phyloP scores from a whole-genome alignment of 2,329 filamentous ascomycete genomes.

The Xylaria sp. region DNA sequence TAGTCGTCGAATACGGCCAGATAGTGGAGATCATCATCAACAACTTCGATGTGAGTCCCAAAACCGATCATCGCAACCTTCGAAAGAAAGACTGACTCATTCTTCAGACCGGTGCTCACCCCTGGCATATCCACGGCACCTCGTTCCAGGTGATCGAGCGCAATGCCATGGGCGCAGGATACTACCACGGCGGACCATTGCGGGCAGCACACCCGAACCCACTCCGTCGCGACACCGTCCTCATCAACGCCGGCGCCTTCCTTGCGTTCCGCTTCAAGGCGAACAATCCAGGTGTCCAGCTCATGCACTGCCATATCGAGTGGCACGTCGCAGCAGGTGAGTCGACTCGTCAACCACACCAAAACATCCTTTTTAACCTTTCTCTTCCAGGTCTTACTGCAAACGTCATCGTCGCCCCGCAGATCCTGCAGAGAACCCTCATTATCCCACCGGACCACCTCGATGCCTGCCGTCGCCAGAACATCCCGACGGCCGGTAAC shows the following conservation, averaged over 20 bases:
- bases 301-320: conserved; percentile 17
- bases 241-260: conserved; percentile 11
- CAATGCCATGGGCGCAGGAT: conserved; percentile 6
- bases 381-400: conserved; percentile 7
- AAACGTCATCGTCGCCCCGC: conserved; percentile 10
- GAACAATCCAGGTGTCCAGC: conserved; percentile 9
- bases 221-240: conserved; percentile 14
- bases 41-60: conserved; percentile 15
- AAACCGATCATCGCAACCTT: neutral
- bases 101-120: conserved; percentile 8
- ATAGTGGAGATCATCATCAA: conserved; percentile 14
- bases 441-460: conserved; percentile 8
- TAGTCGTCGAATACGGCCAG: conserved; percentile 6
- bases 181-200: neutral
- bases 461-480: conserved; percentile 9
- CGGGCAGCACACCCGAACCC: conserved; percentile 8
- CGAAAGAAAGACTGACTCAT: neutral
- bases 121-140: conserved; percentile 13
- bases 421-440: conserved; percentile 8
- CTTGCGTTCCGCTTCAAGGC: conserved; percentile 12
- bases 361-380: neutral
- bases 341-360: neutral
- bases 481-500: conserved; percentile 11
- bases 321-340: conserved; percentile 16
- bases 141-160: conserved; percentile 11